Base-by-base conservation (phyloP, 176 grass and related monocot genomes). In the Cocos nucifera region DNA sequence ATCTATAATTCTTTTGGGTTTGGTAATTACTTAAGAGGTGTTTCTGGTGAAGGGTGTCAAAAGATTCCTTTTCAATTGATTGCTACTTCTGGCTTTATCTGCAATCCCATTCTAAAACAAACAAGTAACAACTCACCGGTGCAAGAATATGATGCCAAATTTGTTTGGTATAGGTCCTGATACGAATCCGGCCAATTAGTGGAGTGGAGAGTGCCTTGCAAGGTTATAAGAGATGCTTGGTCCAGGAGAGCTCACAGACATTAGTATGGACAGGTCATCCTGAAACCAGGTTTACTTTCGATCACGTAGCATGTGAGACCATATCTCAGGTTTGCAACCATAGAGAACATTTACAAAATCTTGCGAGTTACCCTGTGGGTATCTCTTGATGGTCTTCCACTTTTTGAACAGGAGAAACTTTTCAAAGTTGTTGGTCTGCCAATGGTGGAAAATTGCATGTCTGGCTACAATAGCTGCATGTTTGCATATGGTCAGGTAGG, bases 401-500 rank as follows among this genome's bases (percentile, higher is more conserved):
- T 52, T 22, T 15, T 54, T 65, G 69, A 70, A 58, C 66, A 95
- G 91, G 91, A 79, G 58, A 87, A 87, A 18, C 69, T 95, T 35
- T 95, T 90, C 62, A 76, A 69, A 73, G 83, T 89, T 55, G 83
- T 89, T 69, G 91, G 86, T 29, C 25, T 87, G 56, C 90, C 83
- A 66, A 95, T 95, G 86, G 83, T 90, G 66, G 90, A 95, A 73
- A 95, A 89, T 56, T 95, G 90, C 69, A 87, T 95, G 80, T 89
- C 90, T 69, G 90, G 90, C 58, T 95, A 95, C 74, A 95, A 95
- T 75, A 81, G 90, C 24, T 95, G 90, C 67, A 80, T 95, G 67
- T 95, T 95, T 70, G 83, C 90, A 49, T 95, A 95, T 69, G 90
- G 90, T 49, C 90, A 95, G 90, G 90, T 95, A 77, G 5, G 49